phyloP scores from a whole-genome alignment of 1,139 yeast genomes.

The Blastobotrys illinoisensis region DNA sequence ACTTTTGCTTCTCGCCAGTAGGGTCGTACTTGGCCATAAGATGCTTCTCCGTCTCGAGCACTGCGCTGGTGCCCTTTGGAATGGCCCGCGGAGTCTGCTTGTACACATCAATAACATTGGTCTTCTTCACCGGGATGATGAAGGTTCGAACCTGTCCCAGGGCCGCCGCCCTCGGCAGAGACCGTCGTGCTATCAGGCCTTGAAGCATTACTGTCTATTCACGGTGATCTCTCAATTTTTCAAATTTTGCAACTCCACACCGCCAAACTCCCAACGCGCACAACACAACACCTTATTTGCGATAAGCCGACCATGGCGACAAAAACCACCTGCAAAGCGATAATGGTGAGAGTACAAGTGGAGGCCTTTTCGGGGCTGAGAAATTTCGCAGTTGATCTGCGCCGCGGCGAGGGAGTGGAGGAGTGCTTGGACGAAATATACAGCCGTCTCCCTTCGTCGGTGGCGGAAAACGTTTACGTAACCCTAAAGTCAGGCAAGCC shows the following conservation, averaged over 20 bases:
- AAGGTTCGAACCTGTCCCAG: constrained; percentile 6
- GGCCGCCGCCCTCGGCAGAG: not conserved
- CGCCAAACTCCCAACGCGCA: not conserved
- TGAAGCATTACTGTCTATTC: not conserved
- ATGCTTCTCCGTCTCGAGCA: constrained; percentile 45
- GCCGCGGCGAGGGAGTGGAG: not conserved
- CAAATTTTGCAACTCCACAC: not conserved
- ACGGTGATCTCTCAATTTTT: constrained; percentile 2
- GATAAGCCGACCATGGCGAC: not conserved
- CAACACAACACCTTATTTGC: not conserved
- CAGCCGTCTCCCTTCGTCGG: constrained; percentile 1
- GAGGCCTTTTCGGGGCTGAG: constrained; percentile 7
- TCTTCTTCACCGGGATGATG: constrained; percentile 13
- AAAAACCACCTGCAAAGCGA: not conserved
- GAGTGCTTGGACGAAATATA: not conserved
- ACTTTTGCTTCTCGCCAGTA: constrained; percentile 61
- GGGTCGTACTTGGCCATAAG: constrained; percentile 62
- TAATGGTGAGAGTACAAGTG: constrained; percentile 8
- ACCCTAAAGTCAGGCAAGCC: constrained; percentile 2
- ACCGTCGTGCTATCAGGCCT: not conserved
- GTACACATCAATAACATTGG: constrained; percentile 32
- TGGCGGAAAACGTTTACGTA: constrained; percentile 1
- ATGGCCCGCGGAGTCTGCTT: constrained; percentile 29
- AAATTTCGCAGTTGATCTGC: not conserved
- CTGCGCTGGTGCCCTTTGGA: constrained; percentile 43